Conservation (phyloP, 176 grass and related monocot species). For the Calamus simplicifolius region DNA sequence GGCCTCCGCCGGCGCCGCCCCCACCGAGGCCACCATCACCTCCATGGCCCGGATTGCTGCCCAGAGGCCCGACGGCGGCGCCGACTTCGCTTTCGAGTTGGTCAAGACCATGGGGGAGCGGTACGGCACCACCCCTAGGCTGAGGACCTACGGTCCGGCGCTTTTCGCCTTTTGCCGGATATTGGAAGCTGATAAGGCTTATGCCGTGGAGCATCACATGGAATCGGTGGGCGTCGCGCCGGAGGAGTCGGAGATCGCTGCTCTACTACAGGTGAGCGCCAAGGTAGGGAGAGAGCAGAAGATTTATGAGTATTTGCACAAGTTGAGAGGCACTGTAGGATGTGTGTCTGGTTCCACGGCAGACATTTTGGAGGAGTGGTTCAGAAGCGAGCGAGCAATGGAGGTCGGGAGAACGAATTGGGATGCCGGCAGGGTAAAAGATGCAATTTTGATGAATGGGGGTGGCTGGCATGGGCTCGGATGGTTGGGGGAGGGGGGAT, state of each 20-base stretch:
- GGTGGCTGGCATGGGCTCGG: conserved; percentile 64
- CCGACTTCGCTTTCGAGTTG: conserved; percentile 54
- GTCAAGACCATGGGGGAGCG: conserved; percentile 60
- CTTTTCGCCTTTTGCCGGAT: conserved; percentile 44
- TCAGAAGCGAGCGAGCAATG: conserved; percentile 22
- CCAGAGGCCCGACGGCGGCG: conserved; percentile 11
- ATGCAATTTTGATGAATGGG: conserved; percentile 47
- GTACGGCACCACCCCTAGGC: conserved; percentile 46
- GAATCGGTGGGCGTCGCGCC: conserved; percentile 31
- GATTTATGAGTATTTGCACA: conserved; percentile 78
- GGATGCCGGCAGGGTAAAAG: conserved; percentile 27
- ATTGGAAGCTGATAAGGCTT: conserved; percentile 47
- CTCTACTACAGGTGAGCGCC: conserved; percentile 46
- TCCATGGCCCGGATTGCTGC: conserved; percentile 35
- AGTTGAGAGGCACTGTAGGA: conserved; percentile 34
- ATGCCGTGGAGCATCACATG: conserved; percentile 63
- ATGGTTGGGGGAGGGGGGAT: conserved; percentile 45
- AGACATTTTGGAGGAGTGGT: conserved; percentile 43
- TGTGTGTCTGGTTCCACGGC: conserved; percentile 28
- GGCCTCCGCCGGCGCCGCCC: conserved; percentile 18
- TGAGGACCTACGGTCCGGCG: conserved; percentile 70
- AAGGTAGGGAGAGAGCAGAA: conserved; percentile 34
- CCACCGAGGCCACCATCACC: conserved; percentile 30
- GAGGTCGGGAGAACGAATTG: conserved; percentile 9
- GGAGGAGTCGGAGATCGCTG: conserved; percentile 56